Percentiles rank a stretch among this genome's conserved stretches.
Conservation (phyloP, 495 filamentous ascomycete genomes). For the Xylaria telfairii region DNA sequence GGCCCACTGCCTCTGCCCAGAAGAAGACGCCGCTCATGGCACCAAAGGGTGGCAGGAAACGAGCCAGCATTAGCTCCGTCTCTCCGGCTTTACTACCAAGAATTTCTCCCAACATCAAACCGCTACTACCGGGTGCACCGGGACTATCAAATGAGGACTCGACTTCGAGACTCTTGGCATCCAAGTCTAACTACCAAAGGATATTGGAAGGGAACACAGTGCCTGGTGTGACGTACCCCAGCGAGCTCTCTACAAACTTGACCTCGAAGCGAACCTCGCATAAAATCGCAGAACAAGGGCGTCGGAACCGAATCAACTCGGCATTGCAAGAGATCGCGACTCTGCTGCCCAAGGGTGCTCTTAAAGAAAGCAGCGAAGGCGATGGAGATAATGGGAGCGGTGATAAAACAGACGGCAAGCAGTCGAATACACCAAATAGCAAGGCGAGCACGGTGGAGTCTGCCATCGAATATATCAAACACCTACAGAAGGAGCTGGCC, state of each 20-base stretch:
- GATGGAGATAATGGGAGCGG: conserved; percentile 51
- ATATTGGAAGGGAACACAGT: conserved; percentile 91
- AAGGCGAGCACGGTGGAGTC: conserved; percentile 96
- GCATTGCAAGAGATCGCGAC: conserved; percentile 90
- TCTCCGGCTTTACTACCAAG: conserved; percentile 85
- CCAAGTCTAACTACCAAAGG: conserved; percentile 98
- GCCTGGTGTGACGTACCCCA: conserved; percentile 88
- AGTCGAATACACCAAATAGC: conserved; percentile 67
- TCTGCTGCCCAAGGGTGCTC: conserved; percentile 67
- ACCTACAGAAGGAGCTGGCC: conserved; percentile 74
- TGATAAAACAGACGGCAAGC: conserved; percentile 49
- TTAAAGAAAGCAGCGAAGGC: conserved; percentile 41
- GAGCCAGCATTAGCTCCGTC: conserved; percentile 76
- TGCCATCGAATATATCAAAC: conserved; percentile 94
- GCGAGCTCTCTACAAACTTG: conserved; percentile 86
- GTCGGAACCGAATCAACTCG: conserved; percentile 92
- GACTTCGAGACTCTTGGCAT: conserved; percentile 84
- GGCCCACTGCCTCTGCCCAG: conserved; percentile 38
- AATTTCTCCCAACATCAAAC: conserved; percentile 94
- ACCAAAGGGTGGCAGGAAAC: conserved; percentile 66
- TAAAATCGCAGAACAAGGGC: conserved; percentile 96
- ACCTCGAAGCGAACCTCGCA: conserved; percentile 97
- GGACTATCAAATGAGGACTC: conserved; percentile 62
- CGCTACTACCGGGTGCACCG: conserved; percentile 73
- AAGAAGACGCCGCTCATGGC: conserved; percentile 55